Conservation (phyloP, 148 eudicot genomes). For the Diospyros lotus region DNA sequence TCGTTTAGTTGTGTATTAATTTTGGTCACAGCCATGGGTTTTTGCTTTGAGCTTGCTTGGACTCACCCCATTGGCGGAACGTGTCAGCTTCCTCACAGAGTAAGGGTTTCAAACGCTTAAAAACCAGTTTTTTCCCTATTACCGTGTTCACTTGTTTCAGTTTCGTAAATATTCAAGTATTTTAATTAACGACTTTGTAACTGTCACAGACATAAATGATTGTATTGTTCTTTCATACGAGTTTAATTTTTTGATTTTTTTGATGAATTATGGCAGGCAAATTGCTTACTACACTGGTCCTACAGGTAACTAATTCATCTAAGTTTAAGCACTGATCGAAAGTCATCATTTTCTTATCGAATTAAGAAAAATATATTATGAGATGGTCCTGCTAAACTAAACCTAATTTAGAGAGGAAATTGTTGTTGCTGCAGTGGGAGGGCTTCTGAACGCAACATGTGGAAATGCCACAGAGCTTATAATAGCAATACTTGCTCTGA, state of each 20-base stretch:
- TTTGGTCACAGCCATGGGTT: constrained; percentile 65
- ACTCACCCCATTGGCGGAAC: constrained; percentile 82
- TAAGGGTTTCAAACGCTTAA: constrained; percentile 28
- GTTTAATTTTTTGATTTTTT: constrained; percentile 2
- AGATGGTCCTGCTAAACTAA: too few species aligned
- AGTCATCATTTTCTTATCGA: too few species aligned
- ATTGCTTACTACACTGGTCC: constrained; percentile 84
- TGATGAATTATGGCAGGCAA: constrained; percentile 54
- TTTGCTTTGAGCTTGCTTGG: constrained; percentile 85
- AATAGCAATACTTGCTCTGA: constrained; percentile 75
- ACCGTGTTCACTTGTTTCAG: background rate
- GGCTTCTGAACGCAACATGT: constrained; percentile 91
- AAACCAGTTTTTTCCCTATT: background rate
- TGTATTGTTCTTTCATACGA: background rate
- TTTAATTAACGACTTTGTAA: too few species aligned
- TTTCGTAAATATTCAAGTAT: too few species aligned
- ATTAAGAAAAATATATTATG: too few species aligned
- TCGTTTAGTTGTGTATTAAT: background rate
- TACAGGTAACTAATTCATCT: constrained; percentile 47
- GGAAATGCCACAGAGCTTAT: constrained; percentile 95
- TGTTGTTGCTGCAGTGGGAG: constrained; percentile 59
- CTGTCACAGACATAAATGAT: too few species aligned
- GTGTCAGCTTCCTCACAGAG: constrained; percentile 93
- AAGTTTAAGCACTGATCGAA: too few species aligned
- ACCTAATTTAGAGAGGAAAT: background rate